phyloP scores from a whole-genome alignment of 345 rosid species.

The Dimocarpus longan region DNA sequence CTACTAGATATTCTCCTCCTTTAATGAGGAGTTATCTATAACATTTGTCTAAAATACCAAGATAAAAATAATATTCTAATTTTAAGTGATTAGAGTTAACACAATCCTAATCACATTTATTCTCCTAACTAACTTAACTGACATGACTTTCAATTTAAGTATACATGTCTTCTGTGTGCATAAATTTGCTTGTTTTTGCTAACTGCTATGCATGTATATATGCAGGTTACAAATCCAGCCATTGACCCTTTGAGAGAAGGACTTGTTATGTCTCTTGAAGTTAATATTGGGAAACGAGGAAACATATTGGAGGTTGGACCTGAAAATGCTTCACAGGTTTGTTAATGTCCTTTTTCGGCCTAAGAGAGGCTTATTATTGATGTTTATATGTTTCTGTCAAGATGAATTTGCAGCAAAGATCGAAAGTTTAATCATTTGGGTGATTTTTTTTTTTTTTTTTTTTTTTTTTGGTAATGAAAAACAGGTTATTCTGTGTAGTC shows the following conservation, averaged over 20 bases:
- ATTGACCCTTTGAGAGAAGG: slow-evolving; percentile 99
- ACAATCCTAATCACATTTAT: too few relatives aligned
- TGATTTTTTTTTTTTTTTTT: slow-evolving; percentile 8
- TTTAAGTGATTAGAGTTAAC: too few relatives aligned
- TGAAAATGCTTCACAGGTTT: slow-evolving; percentile 93
- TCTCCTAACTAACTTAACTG: too few relatives aligned
- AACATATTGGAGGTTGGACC: slow-evolving; percentile 93
- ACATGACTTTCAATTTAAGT: background rate
- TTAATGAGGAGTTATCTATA: too few relatives aligned
- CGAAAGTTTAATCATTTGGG: slow-evolving; percentile 6
- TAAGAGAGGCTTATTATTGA: slow-evolving; percentile 10
- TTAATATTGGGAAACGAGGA: slow-evolving; percentile 90
- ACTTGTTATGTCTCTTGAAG: slow-evolving; percentile 96
- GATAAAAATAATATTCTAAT: too few relatives aligned
- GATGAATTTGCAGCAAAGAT: background rate
- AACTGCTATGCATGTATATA: slow-evolving; percentile 16
- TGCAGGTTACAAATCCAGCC: slow-evolving; percentile 97
- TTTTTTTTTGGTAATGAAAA: background rate
- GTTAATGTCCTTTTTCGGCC: slow-evolving; percentile 20
- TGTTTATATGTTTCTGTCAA: slow-evolving; percentile 9
- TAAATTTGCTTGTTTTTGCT: slow-evolving; percentile 1
- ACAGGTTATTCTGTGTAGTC: slow-evolving; percentile 83
- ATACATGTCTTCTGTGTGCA: background rate
- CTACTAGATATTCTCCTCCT: too few relatives aligned
- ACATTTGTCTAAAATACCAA: too few relatives aligned